phyloP scores from a whole-genome alignment of 345 rosid species.

The Corymbia maculata region DNA sequence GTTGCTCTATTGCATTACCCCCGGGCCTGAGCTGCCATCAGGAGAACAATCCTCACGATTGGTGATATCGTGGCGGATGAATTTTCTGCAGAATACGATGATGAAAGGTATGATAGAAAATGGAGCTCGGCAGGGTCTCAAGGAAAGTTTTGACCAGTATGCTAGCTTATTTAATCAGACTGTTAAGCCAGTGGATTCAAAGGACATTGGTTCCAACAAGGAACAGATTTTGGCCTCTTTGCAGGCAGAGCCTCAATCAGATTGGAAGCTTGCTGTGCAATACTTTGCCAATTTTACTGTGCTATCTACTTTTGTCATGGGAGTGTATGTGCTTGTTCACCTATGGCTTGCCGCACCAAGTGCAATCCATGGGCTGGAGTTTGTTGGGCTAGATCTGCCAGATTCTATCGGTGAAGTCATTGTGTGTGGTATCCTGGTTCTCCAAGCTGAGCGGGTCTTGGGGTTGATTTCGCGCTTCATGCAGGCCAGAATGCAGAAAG shows the following conservation, averaged over 20 bases:
- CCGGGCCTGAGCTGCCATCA: slow-evolving; percentile 77
- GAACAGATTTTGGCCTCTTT: slow-evolving; percentile 78
- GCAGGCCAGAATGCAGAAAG: slow-evolving; percentile 82
- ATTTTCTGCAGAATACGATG: slow-evolving; percentile 87
- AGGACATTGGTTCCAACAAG: slow-evolving; percentile 73
- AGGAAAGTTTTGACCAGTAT: slow-evolving; percentile 70
- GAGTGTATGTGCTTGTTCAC: slow-evolving; percentile 62
- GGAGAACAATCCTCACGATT: slow-evolving; percentile 69
- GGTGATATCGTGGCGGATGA: slow-evolving; percentile 83
- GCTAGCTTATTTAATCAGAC: slow-evolving; percentile 50
- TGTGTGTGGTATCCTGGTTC: slow-evolving; percentile 71
- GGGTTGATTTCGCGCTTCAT: slow-evolving; percentile 64
- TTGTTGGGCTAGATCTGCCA: slow-evolving; percentile 88
- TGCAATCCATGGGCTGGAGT: slow-evolving; percentile 80
- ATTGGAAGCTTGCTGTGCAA: slow-evolving; percentile 72
- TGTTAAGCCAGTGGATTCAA: slow-evolving; percentile 67
- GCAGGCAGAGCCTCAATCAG: slow-evolving; percentile 79
- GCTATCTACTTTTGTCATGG: slow-evolving; percentile 54
- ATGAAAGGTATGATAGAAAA: slow-evolving; percentile 94
- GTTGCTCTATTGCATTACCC: slow-evolving; percentile 58
- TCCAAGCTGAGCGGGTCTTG: slow-evolving; percentile 68
- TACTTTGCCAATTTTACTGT: slow-evolving; percentile 85
- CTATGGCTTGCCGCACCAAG: slow-evolving; percentile 54
- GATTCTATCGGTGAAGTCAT: slow-evolving; percentile 88
- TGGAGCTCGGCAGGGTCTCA: slow-evolving; percentile 80